Evolutionary conservation across 805 yeast genomes (phyloP).

Genomic region (Yamadazyma tumulicola): DNA sequence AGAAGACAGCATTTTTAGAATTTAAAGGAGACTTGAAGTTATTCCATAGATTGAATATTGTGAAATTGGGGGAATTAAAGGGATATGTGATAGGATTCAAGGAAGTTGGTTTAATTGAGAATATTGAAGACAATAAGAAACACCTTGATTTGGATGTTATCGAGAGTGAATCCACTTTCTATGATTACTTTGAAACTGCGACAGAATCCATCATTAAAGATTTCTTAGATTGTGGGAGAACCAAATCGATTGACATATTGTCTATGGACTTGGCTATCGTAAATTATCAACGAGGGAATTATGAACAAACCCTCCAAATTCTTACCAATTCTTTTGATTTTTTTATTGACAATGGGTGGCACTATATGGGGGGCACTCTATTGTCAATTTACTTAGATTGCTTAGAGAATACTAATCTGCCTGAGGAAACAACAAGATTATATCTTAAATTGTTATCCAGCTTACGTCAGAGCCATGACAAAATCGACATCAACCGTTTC

Average conservation of each 20-base stretch:
- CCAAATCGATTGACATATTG: constrained; percentile 67
- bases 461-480: constrained; percentile 14
- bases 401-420: constrained; percentile 47
- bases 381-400: constrained; percentile 68
- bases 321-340: constrained; percentile 66
- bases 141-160: constrained; percentile 2
- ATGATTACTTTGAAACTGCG: constrained; percentile 38
- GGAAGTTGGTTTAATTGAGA: constrained; percentile 19
- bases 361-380: constrained; percentile 59
- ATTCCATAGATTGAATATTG: constrained; percentile 43
- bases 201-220: constrained; percentile 57
- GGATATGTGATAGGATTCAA: constrained; percentile 22
- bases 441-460: constrained; percentile 40
- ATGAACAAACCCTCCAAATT: constrained; percentile 57
- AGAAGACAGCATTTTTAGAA: constrained; percentile 24
- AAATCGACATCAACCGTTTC: constrained; percentile 27
- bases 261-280: constrained; percentile 77
- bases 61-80: constrained; percentile 18
- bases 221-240: constrained; percentile 49
- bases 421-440: constrained; percentile 21
- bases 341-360: constrained; percentile 74
- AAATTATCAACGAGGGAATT: constrained; percentile 55
- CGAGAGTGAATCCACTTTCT: constrained; percentile 14
- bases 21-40: constrained; percentile 48
- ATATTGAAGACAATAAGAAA: constrained; percentile 1